Evolutionary conservation across 2,329 filamentous ascomycete genomes (phyloP).

Genomic region (Aulographum hederae): DNA sequence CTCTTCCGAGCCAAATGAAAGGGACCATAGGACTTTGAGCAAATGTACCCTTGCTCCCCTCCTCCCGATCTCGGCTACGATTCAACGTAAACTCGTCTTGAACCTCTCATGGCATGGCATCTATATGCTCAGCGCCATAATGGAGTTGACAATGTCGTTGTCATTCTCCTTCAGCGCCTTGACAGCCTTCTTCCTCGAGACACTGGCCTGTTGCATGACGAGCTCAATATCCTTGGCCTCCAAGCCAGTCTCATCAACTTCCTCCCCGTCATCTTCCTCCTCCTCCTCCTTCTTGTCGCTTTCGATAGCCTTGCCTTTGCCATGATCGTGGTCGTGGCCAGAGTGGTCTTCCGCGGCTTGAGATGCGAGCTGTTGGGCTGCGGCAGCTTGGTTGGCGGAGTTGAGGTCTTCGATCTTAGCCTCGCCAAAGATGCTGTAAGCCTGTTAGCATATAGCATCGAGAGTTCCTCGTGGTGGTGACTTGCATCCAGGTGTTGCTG

Average conservation of each 20-base stretch:
- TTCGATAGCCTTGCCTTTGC: constrained; percentile 52
- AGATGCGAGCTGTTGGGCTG: constrained; percentile 83
- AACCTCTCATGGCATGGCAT: too few relatives aligned
- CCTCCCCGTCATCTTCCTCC: constrained; percentile 84
- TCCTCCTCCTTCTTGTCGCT: constrained; percentile 50
- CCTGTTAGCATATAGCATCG: constrained; percentile 2
- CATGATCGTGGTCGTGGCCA: constrained; percentile 54
- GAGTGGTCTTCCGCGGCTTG: constrained; percentile 42
- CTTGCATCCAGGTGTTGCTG: constrained; percentile 99
- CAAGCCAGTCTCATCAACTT: constrained; percentile 83
- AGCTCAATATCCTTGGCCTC: constrained; percentile 99
- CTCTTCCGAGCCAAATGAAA: too few relatives aligned
- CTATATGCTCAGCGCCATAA: constrained; percentile 82
- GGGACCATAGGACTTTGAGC: too few relatives aligned
- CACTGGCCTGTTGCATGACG: constrained; percentile 93
- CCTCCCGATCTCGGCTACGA: too few relatives aligned
- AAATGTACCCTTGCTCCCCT: too few relatives aligned
- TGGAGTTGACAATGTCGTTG: constrained; percentile 99
- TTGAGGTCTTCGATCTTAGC: constrained; percentile 99
- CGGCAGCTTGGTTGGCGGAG: constrained; percentile 89
- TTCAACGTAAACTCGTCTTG: too few relatives aligned
- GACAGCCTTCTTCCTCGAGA: constrained; percentile 95
- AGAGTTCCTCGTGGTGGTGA: constrained; percentile 7
- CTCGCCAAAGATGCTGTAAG: constrained; percentile 84
- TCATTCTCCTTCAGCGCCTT: constrained; percentile 98